Conservation (phyloP, 2,329 filamentous ascomycete species). For the Penicillium brasilianum region DNA sequence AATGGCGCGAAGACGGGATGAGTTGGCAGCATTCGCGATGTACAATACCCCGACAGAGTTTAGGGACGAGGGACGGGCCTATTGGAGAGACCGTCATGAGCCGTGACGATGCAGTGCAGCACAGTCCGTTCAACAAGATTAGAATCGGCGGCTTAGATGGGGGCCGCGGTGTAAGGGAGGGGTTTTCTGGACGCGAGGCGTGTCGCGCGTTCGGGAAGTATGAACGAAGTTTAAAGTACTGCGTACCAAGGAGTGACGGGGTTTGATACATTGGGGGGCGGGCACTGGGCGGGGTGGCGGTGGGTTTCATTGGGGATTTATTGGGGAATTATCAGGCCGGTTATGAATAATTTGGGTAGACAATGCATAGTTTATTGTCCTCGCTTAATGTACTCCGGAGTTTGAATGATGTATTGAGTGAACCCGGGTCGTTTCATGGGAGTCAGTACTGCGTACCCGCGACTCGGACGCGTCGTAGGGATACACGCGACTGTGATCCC, state of each 20-base stretch:
- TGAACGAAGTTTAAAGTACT: neutral
- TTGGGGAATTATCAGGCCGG: neutral
- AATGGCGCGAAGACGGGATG: slow-evolving; percentile 13
- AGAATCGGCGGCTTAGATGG: neutral
- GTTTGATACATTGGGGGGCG: neutral
- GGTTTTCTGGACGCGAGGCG: slow-evolving; percentile 13
- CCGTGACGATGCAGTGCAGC: neutral
- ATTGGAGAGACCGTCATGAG: neutral
- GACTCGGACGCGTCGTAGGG: slow-evolving; percentile 29
- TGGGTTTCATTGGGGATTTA: neutral
- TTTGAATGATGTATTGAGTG: slow-evolving; percentile 1
- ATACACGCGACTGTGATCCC: neutral
- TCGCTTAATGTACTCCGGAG: too few species aligned
- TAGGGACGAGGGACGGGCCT: neutral
- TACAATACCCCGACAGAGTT: neutral
- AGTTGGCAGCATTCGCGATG: slow-evolving; percentile 17
- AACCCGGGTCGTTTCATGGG: neutral
- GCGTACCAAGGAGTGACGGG: neutral
- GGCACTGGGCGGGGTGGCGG: too few species aligned
- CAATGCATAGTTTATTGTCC: neutral
- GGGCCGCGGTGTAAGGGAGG: slow-evolving; percentile 12
- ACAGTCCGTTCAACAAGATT: neutral
- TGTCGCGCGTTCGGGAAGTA: slow-evolving; percentile 16
- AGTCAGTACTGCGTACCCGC: neutral
- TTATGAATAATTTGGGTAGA: neutral